phyloP scores from a whole-genome alignment of 345 rosid species.

The Clarkia xantiana region DNA sequence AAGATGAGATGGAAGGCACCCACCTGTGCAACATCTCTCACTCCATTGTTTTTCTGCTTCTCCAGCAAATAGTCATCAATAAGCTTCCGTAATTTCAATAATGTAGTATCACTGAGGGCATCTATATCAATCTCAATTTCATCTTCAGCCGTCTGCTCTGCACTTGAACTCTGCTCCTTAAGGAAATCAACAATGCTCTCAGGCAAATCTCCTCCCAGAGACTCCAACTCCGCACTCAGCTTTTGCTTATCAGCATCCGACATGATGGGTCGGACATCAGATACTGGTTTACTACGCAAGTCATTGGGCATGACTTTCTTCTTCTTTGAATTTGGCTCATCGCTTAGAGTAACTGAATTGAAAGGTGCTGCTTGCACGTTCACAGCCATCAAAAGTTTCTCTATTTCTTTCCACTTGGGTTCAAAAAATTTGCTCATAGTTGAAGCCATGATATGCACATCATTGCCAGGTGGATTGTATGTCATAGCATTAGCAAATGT shows the following conservation, averaged over 20 bases:
- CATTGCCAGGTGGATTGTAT: conserved; percentile 76
- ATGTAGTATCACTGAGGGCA: conserved; percentile 44
- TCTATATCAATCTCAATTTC: conserved; percentile 85
- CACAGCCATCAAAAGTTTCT: conserved; percentile 33
- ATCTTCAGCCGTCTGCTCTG: conserved; percentile 40
- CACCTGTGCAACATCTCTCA: conserved; percentile 52
- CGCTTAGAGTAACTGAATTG: conserved; percentile 17
- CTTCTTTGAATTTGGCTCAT: conserved; percentile 23
- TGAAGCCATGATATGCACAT: conserved; percentile 54
- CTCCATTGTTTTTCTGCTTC: conserved; percentile 41
- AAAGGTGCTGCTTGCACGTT: conserved; percentile 18
- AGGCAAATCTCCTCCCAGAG: conserved; percentile 52
- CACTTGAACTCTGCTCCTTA: conserved; percentile 43
- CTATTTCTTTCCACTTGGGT: conserved; percentile 61
- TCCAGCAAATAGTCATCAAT: conserved; percentile 51
- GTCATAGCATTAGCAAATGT: conserved; percentile 68
- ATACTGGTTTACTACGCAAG: conserved; percentile 22
- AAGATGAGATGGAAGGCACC: not conserved
- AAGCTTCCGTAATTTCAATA: conserved; percentile 56
- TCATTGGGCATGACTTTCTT: conserved; percentile 23
- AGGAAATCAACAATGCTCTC: conserved; percentile 53
- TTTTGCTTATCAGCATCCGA: conserved; percentile 40
- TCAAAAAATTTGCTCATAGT: conserved; percentile 54
- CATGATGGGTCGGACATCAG: conserved; percentile 28
- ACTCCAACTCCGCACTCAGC: conserved; percentile 40